Evolutionary conservation across 2,329 filamentous ascomycete genomes (phyloP).

Genomic region (Xylaria sp.): DNA sequence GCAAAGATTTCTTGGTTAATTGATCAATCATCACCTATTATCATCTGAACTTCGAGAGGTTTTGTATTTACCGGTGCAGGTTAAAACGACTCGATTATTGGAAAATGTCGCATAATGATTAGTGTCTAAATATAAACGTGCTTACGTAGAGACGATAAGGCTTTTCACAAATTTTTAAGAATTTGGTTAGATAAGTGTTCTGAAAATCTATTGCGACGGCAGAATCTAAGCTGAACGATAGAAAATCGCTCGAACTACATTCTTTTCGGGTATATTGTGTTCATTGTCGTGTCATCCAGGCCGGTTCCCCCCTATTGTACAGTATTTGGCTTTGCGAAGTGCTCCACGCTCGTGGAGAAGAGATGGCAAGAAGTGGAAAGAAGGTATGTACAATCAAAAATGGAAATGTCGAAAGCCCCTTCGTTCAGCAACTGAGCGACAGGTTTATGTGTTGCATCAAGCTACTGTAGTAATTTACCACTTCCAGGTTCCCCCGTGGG

Average conservation of each 20-base stretch:
- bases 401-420: conserved; percentile 13
- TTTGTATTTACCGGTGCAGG: no score
- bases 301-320: conserved; percentile 15
- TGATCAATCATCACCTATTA: no score
- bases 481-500: background rate
- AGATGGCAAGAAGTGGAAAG: conserved; percentile 11
- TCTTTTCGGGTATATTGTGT: conserved; percentile 21
- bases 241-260: background rate
- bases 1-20: no score
- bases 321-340: background rate
- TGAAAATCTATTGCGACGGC: conserved; percentile 6
- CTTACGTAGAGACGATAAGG: background rate
- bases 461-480: conserved; percentile 8
- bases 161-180: background rate
- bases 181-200: background rate
- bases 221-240: conserved; percentile 4
- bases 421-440: background rate
- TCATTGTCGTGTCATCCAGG: conserved; percentile 1
- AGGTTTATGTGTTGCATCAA: background rate
- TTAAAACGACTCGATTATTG: no score
- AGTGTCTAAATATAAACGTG: no score
- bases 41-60: no score
- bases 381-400: conserved; percentile 32
- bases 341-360: background rate
- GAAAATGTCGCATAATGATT: no score